Base-by-base conservation (phyloP, 768 basidiomycete genomes). In the Boletus rubescentipes region DNA sequence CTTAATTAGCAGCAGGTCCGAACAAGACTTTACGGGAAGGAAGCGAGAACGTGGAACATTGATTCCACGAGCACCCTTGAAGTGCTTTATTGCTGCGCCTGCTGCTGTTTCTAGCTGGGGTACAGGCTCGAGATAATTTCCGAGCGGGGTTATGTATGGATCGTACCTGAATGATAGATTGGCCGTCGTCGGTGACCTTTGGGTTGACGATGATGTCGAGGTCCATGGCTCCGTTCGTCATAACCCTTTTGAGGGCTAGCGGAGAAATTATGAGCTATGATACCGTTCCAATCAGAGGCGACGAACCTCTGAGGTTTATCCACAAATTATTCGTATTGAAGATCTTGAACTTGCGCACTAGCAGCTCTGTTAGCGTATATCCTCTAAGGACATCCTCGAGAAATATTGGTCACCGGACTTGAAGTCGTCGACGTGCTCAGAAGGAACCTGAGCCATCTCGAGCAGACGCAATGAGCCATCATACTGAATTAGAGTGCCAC, bases 161-260 rank as follows among this genome's bases (percentile, higher is more conserved):
- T 36, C 65, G 47, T 62, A 79, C 81, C 78, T 88, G 92, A 62
- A 97, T 83, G 67, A 97, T 87, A 32, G 91, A 79, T 59, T 87
- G 83, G 15, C 93, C 95, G 55, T 89, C 85, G 62, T 96, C 93
- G 29, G 84, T 89, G 55, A 80, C 81, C 80, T 95, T 92, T 61
- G 85, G 85, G 77, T 95, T 95, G 75, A 93, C 85, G 74, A 96
- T 96, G 73, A 97, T 95, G 68, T 98, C 95, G 45, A 98, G 80
- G 70, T 92, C 91, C 79, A 97, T 85, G 49, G 80, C 82, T 62
- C 93, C 91, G 34, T 74, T 79, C 58, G 91, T 89, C 89, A 96
- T 91, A 63, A 95, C 80, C 51, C 86, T 84, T 79, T 93, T 97
- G 70, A 97, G 81, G 43, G 93, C 93, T 86, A 67, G 38, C 11